phyloP scores from a whole-genome alignment of 2,329 filamentous ascomycete species.

The Aspergillus fructus region DNA sequence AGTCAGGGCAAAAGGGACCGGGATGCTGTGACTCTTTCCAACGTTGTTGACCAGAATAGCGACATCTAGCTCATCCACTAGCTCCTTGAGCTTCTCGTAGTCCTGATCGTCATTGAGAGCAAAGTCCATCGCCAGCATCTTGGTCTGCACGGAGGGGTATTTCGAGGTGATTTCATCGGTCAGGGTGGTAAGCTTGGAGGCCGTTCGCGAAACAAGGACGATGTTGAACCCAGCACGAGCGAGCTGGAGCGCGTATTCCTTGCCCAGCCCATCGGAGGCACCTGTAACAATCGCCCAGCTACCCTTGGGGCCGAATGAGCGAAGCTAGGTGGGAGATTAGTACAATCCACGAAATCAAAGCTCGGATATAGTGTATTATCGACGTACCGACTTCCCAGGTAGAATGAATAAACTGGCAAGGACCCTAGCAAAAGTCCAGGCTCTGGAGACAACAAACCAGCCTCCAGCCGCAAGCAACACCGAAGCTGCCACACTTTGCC shows the following conservation, averaged over 20 bases:
- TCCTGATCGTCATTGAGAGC: constrained; percentile 74
- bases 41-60: constrained; percentile 96
- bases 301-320: constrained; percentile 84
- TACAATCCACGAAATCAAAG: neutral
- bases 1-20: constrained; percentile 83
- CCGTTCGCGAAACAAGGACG: constrained; percentile 91
- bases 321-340: constrained; percentile 60
- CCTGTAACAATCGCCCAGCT: constrained; percentile 95
- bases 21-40: constrained; percentile 89
- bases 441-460: constrained; percentile 57
- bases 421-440: constrained; percentile 60
- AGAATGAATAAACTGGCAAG: constrained; percentile 69
- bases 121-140: constrained; percentile 90
- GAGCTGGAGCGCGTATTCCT: constrained; percentile 90
- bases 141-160: constrained; percentile 68
- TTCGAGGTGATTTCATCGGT: constrained; percentile 71
- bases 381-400: constrained; percentile 49
- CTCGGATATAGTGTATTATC: neutral
- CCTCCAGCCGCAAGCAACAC: constrained; percentile 53
- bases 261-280: constrained; percentile 93
- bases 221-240: constrained; percentile 92
- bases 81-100: constrained; percentile 69
- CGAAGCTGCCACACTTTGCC: constrained; percentile 36
- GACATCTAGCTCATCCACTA: constrained; percentile 73
- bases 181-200: constrained; percentile 80